Base-by-base conservation (phyloP, 768 basidiomycete species). In the Ephemerocybe angulata region DNA sequence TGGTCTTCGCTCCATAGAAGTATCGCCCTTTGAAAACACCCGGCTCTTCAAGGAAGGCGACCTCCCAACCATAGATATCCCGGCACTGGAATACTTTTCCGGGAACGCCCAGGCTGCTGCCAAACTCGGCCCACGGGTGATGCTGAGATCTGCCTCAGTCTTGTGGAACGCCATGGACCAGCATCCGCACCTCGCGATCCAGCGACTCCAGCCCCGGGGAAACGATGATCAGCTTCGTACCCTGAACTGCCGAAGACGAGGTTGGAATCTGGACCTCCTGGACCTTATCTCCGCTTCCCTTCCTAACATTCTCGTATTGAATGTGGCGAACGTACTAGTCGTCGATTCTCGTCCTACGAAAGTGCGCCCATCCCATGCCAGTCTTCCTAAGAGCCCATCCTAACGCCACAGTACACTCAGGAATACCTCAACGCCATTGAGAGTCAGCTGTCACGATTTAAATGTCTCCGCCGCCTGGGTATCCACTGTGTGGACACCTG, bases 201-300 rank as follows among this genome's bases (percentile, higher is more conserved):
- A 56, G 10, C 65, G 68, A 2, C 68, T 76, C 13, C 29, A 35
- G 11, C 66, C 63, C 19, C 62, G 62, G 13, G 64, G 65, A n/a
- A 71, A 71, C 50, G 62, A 66, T 21, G 62, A 65, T 8, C 70
- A 65, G 1, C 66, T 75, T 24, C 67, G 66, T 43, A 51, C 75
- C 12, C 62, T 76, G 50, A 66, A 67, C 52, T 74, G 73, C 54
- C 65, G 69, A 17, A 59, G 72, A 22, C 60, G 70, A 48, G 72
- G 73, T 0, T 74, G 75, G 73, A 76, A 76, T 54, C 53, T 71
- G 35, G 75, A 74, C 51, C 55, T 75, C 13, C 57, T 76, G 6
- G 68, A 69, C 7, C 55, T 63, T n/a, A 63, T 74, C 19, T 70
- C 75, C 8, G 37, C 54, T 3, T 63, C 62, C 29, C 61, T 76